phyloP scores from a whole-genome alignment of 257 asterid genomes.

The Anisodus tanguticus region DNA sequence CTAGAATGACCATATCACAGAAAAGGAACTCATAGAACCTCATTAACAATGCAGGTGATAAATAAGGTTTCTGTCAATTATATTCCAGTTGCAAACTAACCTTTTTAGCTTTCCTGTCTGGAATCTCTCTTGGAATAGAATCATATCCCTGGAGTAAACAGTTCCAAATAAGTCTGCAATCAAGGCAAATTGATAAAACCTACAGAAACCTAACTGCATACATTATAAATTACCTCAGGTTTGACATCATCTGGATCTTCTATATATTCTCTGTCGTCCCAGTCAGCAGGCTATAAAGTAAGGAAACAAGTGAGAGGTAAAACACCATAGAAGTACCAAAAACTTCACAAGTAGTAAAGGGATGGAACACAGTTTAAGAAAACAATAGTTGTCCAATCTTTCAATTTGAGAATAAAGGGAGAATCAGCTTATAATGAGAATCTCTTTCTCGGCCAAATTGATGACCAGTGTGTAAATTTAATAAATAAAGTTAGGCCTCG shows the following conservation, averaged over 20 bases:
- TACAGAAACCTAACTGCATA: background rate
- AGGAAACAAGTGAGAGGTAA: constrained; percentile 5
- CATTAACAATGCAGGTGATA: constrained; percentile 11
- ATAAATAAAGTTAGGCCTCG: background rate
- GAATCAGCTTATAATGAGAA: background rate
- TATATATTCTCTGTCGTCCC: constrained; percentile 94
- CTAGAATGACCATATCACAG: background rate
- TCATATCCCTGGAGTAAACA: constrained; percentile 76
- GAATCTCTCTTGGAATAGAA: constrained; percentile 89
- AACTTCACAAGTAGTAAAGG: constrained; percentile 10
- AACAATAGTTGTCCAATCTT: background rate
- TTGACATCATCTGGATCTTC: constrained; percentile 79
- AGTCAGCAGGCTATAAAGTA: constrained; percentile 77
- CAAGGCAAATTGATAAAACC: background rate
- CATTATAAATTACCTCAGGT: constrained; percentile 65
- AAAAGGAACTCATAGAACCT: background rate
- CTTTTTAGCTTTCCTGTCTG: constrained; percentile 85
- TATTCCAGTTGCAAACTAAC: constrained; percentile 37
- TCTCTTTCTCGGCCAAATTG: background rate
- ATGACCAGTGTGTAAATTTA: background rate
- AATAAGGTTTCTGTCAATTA: background rate
- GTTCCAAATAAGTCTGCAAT: background rate
- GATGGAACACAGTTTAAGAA: background rate
- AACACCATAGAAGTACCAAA: constrained; percentile 16
- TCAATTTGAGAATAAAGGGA: background rate